These are phyloP conservation scores for Penicillium macrosclerotiorum DNA, from an alignment of 495 filamentous ascomycete species.

Conservation along the genomic window DNA sequence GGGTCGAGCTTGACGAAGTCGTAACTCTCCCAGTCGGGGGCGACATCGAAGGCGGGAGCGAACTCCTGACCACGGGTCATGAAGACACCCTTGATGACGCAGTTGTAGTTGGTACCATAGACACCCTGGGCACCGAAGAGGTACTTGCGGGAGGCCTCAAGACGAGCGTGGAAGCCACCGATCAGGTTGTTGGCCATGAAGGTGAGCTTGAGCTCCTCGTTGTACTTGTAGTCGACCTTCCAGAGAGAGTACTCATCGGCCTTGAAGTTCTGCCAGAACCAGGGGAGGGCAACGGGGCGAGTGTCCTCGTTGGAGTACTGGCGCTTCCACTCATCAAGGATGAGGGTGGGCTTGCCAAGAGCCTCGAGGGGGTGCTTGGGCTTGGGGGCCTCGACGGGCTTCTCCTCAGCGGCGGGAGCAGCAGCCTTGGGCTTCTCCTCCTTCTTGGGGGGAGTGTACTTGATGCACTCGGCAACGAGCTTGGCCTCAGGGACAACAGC, in stretches of 20 bases:
- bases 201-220: slow-evolving; percentile 90
- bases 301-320: slow-evolving; percentile 97
- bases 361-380: slow-evolving; percentile 94
- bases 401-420: slow-evolving; percentile 58
- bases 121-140: slow-evolving; percentile 91
- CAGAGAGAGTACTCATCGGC: slow-evolving; percentile 94
- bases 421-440: slow-evolving; percentile 65
- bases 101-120: slow-evolving; percentile 83
- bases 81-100: slow-evolving; percentile 86
- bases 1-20: slow-evolving; percentile 93
- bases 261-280: slow-evolving; percentile 97
- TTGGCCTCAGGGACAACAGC: slow-evolving; percentile 68
- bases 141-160: slow-evolving; percentile 98
- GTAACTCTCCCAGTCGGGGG: slow-evolving; percentile 96
- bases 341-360: slow-evolving; percentile 74
- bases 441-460: slow-evolving; percentile 91
- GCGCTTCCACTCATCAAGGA: slow-evolving; percentile 96
- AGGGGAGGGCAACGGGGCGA: slow-evolving; percentile 76
- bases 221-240: slow-evolving; percentile 94
- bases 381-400: slow-evolving; percentile 73
- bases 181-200: slow-evolving; percentile 99
- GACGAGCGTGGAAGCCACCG: slow-evolving; percentile 92
- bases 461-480: slow-evolving; percentile 81
- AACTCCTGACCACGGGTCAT: slow-evolving; percentile 88
- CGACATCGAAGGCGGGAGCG: slow-evolving; percentile 87